Percentiles rank a stretch among this genome's conserved stretches.
Evolutionary conservation across 768 basidiomycete species (phyloP).

Genomic region (Tricholoma sp.): DNA sequence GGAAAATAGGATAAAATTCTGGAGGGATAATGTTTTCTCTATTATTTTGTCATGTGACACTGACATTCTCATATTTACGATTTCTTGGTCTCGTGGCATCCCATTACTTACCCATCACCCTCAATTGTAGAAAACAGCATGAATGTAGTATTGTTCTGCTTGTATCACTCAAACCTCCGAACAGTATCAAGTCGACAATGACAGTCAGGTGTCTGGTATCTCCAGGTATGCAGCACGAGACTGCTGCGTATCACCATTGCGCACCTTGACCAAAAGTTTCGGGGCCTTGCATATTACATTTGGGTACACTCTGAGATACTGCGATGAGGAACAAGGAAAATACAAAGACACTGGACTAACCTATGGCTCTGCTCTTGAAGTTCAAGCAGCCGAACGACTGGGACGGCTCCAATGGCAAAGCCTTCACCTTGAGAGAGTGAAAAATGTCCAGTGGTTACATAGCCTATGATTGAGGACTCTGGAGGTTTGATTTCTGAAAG

Average conservation of each 20-base stretch:
- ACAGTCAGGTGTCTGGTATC: constrained; percentile 15
- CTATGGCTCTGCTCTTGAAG: constrained; percentile 43
- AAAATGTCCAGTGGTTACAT: constrained; percentile 78
- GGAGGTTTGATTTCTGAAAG: constrained; percentile 39
- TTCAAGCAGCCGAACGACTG: constrained; percentile 47
- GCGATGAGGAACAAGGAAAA: background rate
- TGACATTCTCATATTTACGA: constrained; percentile 3
- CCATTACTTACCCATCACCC: constrained; percentile 4
- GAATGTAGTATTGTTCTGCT: constrained; percentile 6
- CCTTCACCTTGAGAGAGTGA: constrained; percentile 78
- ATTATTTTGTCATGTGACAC: background rate
- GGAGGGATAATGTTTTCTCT: background rate
- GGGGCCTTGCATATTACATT: constrained; percentile 20
- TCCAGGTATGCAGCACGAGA: constrained; percentile 49
- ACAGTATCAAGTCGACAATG: background rate
- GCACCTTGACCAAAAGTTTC: constrained; percentile 54
- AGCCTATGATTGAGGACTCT: constrained; percentile 59
- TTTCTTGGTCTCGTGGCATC: background rate
- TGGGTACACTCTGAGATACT: constrained; percentile 21
- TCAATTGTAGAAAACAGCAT: constrained; percentile 6
- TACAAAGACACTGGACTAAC: constrained; percentile 16
- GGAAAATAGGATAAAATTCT: constrained; percentile 47
- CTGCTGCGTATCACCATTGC: constrained; percentile 50
- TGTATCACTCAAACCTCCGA: background rate
- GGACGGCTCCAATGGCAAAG: constrained; percentile 69